These are phyloP conservation scores for Vaccinium darrowii DNA, from an alignment of 148 eudicot species.

Conservation along the genomic window DNA sequence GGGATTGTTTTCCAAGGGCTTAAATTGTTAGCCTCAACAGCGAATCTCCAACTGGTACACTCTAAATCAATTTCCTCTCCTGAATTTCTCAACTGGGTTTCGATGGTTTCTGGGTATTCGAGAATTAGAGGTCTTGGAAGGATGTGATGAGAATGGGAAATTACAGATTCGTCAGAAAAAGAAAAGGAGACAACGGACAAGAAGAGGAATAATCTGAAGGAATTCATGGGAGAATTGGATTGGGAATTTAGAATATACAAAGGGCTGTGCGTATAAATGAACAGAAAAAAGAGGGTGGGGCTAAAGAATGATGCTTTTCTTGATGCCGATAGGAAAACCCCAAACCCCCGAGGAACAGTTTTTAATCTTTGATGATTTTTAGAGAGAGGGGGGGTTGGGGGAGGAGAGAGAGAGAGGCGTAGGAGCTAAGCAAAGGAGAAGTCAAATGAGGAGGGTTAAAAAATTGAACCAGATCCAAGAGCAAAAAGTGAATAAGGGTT, in stretches of 20 bases:
- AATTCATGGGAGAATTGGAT: conserved; percentile 10
- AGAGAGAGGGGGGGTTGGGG: not conserved
- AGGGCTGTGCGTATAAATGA: not conserved
- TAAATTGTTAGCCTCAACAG: conserved; percentile 73
- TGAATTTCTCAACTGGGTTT: conserved; percentile 12
- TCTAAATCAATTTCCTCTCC: conserved; percentile 31
- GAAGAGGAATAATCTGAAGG: conserved; percentile 18
- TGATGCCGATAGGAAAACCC: not conserved
- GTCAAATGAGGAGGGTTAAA: not conserved
- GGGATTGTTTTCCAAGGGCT: conserved; percentile 86
- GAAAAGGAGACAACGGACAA: conserved; percentile 26
- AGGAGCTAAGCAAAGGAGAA: not conserved
- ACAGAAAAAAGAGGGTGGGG: no score
- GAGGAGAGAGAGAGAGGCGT: not conserved
- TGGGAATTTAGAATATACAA: not conserved
- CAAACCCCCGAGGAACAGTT: not conserved
- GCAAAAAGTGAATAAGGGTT: not conserved
- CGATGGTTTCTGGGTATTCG: conserved; percentile 39
- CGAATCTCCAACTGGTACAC: conserved; percentile 87
- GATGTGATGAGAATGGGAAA: conserved; percentile 18
- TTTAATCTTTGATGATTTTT: not conserved
- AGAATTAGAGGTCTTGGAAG: conserved; percentile 58
- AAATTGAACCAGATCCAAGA: not conserved
- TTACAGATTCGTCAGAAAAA: conserved; percentile 27
- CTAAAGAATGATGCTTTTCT: not conserved